A percentile compares a stretch with the other conserved stretches of the same genome.
phyloP scores from a whole-genome alignment of 1,284 basidiomycete species.

The Moesziomyces sp. region DNA sequence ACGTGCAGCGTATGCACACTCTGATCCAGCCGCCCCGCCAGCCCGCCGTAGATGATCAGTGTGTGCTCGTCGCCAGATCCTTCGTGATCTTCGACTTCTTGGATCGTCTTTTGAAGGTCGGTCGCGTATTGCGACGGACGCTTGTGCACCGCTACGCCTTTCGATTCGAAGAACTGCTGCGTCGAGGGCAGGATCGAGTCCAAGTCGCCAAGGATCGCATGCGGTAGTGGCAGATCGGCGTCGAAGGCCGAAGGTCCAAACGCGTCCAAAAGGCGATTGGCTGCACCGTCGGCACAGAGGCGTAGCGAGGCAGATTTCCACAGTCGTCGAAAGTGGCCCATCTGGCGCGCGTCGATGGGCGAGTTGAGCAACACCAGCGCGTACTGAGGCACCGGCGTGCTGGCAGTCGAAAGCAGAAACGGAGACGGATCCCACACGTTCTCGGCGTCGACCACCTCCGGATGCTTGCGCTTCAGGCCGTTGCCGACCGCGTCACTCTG shows the following conservation, averaged over 20 bases:
- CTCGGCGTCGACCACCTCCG: conserved; percentile 1
- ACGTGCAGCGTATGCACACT: conserved; percentile 89
- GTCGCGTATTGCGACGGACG: conserved; percentile 85
- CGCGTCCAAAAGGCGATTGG: conserved; percentile 83
- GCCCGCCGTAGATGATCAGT: conserved; percentile 84
- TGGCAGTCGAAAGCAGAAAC: conserved; percentile 15
- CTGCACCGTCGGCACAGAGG: conserved; percentile 91
- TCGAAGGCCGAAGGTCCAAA: conserved; percentile 67
- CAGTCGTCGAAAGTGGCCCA: conserved; percentile 34
- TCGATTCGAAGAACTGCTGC: conserved; percentile 74
- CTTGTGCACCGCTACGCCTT: conserved; percentile 78
- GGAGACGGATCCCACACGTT: conserved; percentile 22
- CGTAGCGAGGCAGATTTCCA: conserved; percentile 62
- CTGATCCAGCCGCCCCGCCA: conserved; percentile 91
- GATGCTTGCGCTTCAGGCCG: conserved; percentile 26
- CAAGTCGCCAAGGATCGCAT: conserved; percentile 91
- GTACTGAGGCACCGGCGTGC: conserved; percentile 12
- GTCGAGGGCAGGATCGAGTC: conserved; percentile 87
- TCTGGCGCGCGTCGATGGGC: conserved; percentile 42
- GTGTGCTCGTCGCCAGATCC: conserved; percentile 67
- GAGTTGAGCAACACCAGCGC: conserved; percentile 58
- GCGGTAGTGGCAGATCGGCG: conserved; percentile 70
- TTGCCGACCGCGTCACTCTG: conserved; percentile 3
- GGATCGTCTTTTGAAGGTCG: conserved; percentile 91
- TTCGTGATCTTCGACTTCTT: conserved; percentile 73